Base-by-base conservation (phyloP, 139 green algal genomes). In the Spirogloea muscicola region DNA sequence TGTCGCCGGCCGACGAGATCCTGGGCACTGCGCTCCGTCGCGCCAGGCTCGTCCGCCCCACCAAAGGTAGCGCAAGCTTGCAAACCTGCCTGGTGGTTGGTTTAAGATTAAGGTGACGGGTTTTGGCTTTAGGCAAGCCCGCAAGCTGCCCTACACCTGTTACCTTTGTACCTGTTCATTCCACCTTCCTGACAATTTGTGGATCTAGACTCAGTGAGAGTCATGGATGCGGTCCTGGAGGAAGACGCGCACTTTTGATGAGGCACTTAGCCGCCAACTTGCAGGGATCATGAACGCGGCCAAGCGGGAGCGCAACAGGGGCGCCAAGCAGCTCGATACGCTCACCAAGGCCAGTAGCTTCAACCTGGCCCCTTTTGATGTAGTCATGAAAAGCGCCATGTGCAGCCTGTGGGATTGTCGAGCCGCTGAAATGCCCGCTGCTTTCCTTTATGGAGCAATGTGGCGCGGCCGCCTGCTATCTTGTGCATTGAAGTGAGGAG, bases 261-360 rank as follows among this genome's bases (percentile, higher is more conserved):
- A 21, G 46, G 21, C 21, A 31, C 21, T 55, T 16, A 49, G n/a
- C 29, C 29, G 55, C 16, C 18, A 13, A 13, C 36, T 3, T 39
- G 27, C 65, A 74, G 68, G 55, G 21, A 80, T 80, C 48, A n/a
- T 72, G 10, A 80, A 76, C 58, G 62, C 39, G 36, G 62, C 40
- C 29, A 51, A 68, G 34, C 43, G 72, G 9, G 59, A 66, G 3
- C 10, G 40, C 40, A 76, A 80, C 37, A 75, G 66, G 41, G 62
- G 18, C 41, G 36, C 72, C 18, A 51, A 74, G 64, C 72, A 80
- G 42, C 29, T 80, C n/a, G 72, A 80, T 25, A 16, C 63, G 1
- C 72, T 80, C 44, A 80, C 72, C 29, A 79, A 79, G 49, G 68
- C n/a, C n/a, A n/a, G n/a, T n/a, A n/a, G n/a, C n/a, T n/a, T n/a